phyloP scores from a whole-genome alignment of 192 early-diverging fungal genomes.

The Rhizophlyctis rosea region DNA sequence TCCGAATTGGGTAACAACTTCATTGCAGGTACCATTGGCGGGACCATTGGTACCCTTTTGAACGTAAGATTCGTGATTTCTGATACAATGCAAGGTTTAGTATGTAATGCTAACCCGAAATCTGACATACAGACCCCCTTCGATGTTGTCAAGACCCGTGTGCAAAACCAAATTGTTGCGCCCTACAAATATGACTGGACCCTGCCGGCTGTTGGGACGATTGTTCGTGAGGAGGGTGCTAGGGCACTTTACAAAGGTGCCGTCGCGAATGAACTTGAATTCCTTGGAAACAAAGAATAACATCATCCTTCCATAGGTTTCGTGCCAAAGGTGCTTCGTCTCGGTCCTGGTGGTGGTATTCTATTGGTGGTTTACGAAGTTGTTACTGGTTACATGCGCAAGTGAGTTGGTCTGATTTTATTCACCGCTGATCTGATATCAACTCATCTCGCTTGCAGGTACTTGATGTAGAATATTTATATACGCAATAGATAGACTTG shows the following conservation, averaged over 20 bases:
- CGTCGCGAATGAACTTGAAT: too few species aligned
- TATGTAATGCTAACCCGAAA: background rate
- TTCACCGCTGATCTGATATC: too few species aligned
- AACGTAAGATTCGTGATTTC: conserved; percentile 49
- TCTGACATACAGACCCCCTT: conserved; percentile 65
- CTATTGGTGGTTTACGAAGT: conserved; percentile 88
- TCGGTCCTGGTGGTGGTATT: conserved; percentile 78
- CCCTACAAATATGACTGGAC: conserved; percentile 89
- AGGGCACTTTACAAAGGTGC: conserved; percentile 84
- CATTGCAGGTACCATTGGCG: conserved; percentile 86
- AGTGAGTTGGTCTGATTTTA: too few species aligned
- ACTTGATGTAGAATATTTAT: too few species aligned
- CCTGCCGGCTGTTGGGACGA: conserved; percentile 68
- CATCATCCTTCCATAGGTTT: conserved; percentile 49
- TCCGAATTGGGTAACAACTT: conserved; percentile 82
- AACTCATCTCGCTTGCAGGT: too few species aligned
- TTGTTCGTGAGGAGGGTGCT: conserved; percentile 85
- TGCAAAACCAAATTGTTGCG: conserved; percentile 78
- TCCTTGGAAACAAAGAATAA: background rate
- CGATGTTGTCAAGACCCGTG: conserved; percentile 95
- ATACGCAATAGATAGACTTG: too few species aligned
- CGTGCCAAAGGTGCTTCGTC: conserved; percentile 88
- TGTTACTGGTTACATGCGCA: conserved; percentile 81
- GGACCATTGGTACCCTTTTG: conserved; percentile 86
- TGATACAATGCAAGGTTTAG: background rate